phyloP scores from a whole-genome alignment of 1,139 yeast genomes.

The Geotrichum bryndzae region DNA sequence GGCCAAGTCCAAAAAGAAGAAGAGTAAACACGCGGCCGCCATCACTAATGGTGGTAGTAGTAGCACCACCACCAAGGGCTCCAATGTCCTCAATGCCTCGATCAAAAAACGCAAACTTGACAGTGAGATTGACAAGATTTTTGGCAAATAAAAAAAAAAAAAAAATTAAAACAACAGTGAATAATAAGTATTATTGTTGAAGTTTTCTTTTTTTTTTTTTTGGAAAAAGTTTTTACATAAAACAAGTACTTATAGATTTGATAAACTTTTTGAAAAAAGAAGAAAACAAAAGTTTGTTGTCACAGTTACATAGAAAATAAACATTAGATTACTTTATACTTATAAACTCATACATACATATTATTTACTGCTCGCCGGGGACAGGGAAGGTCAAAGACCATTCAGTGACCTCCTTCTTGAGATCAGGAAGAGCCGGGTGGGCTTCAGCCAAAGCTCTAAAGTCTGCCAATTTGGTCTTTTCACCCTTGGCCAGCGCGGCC shows the following conservation, averaged over 20 bases:
- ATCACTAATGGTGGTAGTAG: not conserved
- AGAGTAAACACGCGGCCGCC: not conserved
- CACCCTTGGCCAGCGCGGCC: conserved; percentile 66
- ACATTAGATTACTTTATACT: no score
- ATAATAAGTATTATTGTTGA: not conserved
- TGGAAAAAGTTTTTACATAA: not conserved
- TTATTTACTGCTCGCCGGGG: conserved; percentile 46
- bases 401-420: conserved; percentile 72
- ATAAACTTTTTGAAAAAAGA: no score
- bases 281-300: not conserved
- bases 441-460: conserved; percentile 76
- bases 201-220: not conserved
- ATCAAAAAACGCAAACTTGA: conserved; percentile 17
- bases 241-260: not conserved
- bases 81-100: not conserved
- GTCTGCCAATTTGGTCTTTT: conserved; percentile 83
- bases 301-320: not conserved
- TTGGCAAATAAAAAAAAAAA: conserved; percentile 14
- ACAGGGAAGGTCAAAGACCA: conserved; percentile 97
- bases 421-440: conserved; percentile 56
- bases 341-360: not conserved
- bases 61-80: not conserved
- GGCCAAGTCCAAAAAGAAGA: not conserved
- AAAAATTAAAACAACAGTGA: not conserved
- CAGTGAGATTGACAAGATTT: conserved; percentile 29